Base-by-base conservation (phyloP, 768 basidiomycete species). In the Lentinus brumalis region DNA sequence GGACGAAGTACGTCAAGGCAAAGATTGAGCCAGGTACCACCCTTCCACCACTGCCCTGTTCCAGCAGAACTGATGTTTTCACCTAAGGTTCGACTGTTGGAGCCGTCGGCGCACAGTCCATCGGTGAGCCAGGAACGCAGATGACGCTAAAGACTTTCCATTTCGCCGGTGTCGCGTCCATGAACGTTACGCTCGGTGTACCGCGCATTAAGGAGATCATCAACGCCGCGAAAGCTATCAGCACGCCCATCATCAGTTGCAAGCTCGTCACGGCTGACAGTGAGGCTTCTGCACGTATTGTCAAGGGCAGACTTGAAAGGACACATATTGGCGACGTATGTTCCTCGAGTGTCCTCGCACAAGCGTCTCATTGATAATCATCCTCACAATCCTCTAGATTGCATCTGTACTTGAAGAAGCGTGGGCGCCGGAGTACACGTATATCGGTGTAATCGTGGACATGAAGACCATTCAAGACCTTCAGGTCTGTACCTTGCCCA, bases 71-170 rank as follows among this genome's bases (percentile, higher is more conserved):
- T 44, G 11, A 14, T 51, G 21, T 18, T 55, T 49, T 52, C 14
- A 38, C n/a, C 56, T n/a, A n/a, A 93, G 95, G 96, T 10, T 98
- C 96, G 0, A 98, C 97, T 18, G 97, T 99, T 18, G 97, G 97
- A 31, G 97, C 97, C 32, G 94, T 99, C 44, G 97, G 96, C 4
- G 97, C 97, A 5, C 97, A 99, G 71, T 98, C 97, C 1, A 98
- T 99, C 65, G 97, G 97, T 69, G 97, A 99, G 75, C 97, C 97
- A 1, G 97, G 96, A 44, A 99, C 97, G 0, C 97, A 99, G 72
- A 99, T 99, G 97, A 98, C 96, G 1, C 76, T 98, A 65, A 98
- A 98, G 77, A 98, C 97, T 57, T 99, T 99, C 86, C 97, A 99
- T 81, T 99, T 98, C 75, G 97, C 97, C 68, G 97, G 97, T 78